These are phyloP conservation scores for Fennellomyces sp. DNA, from an alignment of 371 early-diverging fungal species.

Conservation along the genomic window DNA sequence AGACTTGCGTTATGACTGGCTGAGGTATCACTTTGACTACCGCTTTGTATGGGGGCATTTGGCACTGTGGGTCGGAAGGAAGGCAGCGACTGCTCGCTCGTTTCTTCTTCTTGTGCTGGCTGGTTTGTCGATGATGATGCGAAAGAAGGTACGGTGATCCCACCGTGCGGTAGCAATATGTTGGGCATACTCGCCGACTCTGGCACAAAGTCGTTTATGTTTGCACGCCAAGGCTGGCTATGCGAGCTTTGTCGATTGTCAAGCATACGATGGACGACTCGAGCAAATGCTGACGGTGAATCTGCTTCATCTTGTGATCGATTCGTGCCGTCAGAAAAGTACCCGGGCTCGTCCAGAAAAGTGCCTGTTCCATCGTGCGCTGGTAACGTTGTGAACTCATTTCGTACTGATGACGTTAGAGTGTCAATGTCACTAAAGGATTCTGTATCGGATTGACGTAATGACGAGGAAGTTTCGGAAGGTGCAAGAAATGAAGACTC, in stretches of 20 bases:
- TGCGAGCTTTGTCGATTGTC: not conserved
- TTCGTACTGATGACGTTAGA: constrained; percentile 5
- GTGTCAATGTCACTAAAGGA: constrained; percentile 28
- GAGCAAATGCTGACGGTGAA: constrained; percentile 21
- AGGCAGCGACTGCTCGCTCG: not conserved
- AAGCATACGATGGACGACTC: constrained; percentile 19
- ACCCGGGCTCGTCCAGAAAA: constrained; percentile 28
- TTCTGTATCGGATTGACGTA: constrained; percentile 40
- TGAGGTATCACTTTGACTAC: constrained; percentile 6
- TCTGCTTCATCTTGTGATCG: constrained; percentile 20
- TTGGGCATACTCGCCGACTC: constrained; percentile 31
- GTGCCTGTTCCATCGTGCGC: constrained; percentile 53
- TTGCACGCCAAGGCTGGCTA: constrained; percentile 10
- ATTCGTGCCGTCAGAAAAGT: constrained; percentile 15
- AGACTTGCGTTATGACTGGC: constrained; percentile 13
- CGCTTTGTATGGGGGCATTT: not conserved
- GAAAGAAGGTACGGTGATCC: constrained; percentile 38
- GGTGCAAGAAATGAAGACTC: constrained; percentile 22
- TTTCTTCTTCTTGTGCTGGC: not conserved
- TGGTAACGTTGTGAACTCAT: constrained; percentile 30
- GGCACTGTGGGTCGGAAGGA: constrained; percentile 7
- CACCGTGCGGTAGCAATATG: constrained; percentile 36
- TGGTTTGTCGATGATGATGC: constrained; percentile 12
- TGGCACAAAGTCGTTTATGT: constrained; percentile 21
- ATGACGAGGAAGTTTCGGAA: constrained; percentile 41